These are phyloP conservation scores for Priceomyces carsonii DNA, from an alignment of 805 yeast genomes.

Conservation along the genomic window DNA sequence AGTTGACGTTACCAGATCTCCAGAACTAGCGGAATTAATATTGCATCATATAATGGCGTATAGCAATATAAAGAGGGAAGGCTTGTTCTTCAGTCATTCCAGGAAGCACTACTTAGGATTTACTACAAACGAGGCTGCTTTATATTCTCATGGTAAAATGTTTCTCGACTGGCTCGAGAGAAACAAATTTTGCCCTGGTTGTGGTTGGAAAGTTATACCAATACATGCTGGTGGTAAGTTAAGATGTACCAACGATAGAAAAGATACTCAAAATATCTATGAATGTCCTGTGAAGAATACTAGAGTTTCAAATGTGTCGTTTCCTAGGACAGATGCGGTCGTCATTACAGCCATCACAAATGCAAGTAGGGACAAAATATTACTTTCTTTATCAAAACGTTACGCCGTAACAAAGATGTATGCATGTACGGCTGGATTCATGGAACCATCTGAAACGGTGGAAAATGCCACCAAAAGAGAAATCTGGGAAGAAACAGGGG, in stretches of 20 bases:
- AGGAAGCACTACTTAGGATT: conserved; percentile 39
- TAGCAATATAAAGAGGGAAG: conserved; percentile 11
- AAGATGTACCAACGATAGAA: conserved; percentile 39
- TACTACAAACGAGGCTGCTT: conserved; percentile 51
- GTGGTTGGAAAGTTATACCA: conserved; percentile 67
- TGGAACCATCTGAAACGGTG: conserved; percentile 92
- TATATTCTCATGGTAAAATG: conserved; percentile 81
- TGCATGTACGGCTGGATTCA: conserved; percentile 90
- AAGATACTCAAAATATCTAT: conserved; percentile 14
- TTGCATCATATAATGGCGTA: conserved; percentile 17
- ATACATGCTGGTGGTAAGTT: conserved; percentile 69
- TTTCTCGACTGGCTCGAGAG: conserved; percentile 81
- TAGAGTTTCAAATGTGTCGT: conserved; percentile 71
- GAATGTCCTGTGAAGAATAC: conserved; percentile 40
- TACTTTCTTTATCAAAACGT: conserved; percentile 71
- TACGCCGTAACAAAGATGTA: conserved; percentile 59
- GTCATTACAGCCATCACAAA: conserved; percentile 79
- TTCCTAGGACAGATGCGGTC: conserved; percentile 92
- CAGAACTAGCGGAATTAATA: conserved; percentile 42
- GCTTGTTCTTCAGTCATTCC: conserved; percentile 32
- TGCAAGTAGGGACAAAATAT: conserved; percentile 55
- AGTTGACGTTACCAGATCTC: conserved; percentile 52
- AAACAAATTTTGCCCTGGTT: conserved; percentile 80
- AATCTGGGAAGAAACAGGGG: conserved; percentile 95
- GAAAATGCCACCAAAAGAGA: conserved; percentile 88